Percentiles rank a stretch among this genome's conserved stretches.
Evolutionary conservation across 139 green algal genomes (phyloP).

Genomic region (Raphidocelis subcapitata): DNA sequence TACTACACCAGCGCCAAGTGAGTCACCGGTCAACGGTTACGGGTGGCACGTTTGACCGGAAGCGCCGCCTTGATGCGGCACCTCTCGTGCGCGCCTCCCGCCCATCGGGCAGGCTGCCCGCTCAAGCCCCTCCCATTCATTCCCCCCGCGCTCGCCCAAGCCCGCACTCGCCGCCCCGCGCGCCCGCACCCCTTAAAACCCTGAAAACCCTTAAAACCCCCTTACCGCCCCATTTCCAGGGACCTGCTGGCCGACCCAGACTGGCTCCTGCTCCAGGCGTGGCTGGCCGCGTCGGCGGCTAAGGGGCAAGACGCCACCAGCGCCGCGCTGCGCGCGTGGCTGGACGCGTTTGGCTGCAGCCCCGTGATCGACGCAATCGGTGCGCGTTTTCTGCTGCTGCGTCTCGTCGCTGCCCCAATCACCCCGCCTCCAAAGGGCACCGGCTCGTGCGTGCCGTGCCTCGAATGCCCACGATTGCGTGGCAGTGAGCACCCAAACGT

Average conservation of each 20-base stretch:
- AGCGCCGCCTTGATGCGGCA: background rate
- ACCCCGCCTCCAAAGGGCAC: background rate
- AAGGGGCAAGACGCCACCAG: conserved; percentile 1
- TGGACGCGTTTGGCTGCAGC: background rate
- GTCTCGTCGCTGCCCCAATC: background rate
- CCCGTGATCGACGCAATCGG: background rate
- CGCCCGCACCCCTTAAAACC: background rate
- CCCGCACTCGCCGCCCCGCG: background rate
- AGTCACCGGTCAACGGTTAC: background rate
- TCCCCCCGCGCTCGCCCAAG: background rate
- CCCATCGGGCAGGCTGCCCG: background rate
- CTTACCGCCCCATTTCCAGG: background rate
- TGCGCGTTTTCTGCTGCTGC: no score
- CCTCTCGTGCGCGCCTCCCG: conserved; percentile 12
- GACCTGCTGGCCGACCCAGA: conserved; percentile 36
- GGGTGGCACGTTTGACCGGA: background rate
- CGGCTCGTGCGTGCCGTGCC: background rate
- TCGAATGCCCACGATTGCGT: conserved; percentile 2
- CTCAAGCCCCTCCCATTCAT: background rate
- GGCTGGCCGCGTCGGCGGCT: conserved; percentile 17
- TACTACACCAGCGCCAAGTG: conserved; percentile 23
- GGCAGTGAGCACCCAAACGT: background rate
- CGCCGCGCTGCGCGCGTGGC: background rate
- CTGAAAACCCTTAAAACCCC: background rate
- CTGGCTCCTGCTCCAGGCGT: conserved; percentile 38